phyloP scores from a whole-genome alignment of 495 filamentous ascomycete genomes.

The Talaromyces trachyspermus region DNA sequence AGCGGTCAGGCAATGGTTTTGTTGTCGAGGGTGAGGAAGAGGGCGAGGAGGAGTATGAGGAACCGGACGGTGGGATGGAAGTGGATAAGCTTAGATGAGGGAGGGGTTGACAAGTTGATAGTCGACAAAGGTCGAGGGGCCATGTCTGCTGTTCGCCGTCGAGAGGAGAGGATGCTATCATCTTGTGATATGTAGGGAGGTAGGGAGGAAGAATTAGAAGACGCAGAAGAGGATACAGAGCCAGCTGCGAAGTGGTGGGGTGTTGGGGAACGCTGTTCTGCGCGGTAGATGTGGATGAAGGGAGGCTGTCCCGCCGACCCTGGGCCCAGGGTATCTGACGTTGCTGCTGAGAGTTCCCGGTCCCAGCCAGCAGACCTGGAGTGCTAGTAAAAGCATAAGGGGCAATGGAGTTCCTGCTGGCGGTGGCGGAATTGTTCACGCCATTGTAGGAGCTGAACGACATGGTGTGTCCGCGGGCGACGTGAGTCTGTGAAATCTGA shows the following conservation, averaged over 20 bases:
- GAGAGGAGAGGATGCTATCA: constrained; percentile 40
- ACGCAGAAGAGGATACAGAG: constrained; percentile 52
- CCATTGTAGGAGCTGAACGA: constrained; percentile 68
- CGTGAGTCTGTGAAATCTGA: constrained; percentile 45
- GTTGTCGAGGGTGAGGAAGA: constrained; percentile 38
- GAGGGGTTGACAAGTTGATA: constrained; percentile 40
- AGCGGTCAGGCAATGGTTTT: constrained; percentile 63
- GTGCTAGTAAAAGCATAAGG: constrained; percentile 82
- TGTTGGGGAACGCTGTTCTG: constrained; percentile 40
- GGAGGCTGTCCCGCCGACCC: constrained; percentile 59
- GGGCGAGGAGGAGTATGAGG: constrained; percentile 30
- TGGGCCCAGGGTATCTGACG: constrained; percentile 53
- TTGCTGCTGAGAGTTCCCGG: constrained; percentile 32
- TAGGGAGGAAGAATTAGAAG: constrained; percentile 30
- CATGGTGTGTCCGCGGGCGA: constrained; percentile 45
- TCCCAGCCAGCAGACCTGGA: constrained; percentile 52
- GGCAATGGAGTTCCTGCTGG: constrained; percentile 44
- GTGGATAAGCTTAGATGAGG: constrained; percentile 37
- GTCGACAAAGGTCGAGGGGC: constrained; percentile 45
- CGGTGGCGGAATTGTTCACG: constrained; percentile 53
- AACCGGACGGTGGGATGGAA: constrained; percentile 46
- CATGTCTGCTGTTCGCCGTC: constrained; percentile 28
- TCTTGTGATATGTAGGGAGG: constrained; percentile 39
- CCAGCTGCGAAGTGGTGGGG: constrained; percentile 52
- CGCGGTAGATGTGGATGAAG: constrained; percentile 48